Percentiles rank a stretch among this genome's conserved stretches.
These are phyloP conservation scores for Naganishia vaughanmartiniae DNA, from an alignment of 768 basidiomycete genomes.

Conservation along the genomic window DNA sequence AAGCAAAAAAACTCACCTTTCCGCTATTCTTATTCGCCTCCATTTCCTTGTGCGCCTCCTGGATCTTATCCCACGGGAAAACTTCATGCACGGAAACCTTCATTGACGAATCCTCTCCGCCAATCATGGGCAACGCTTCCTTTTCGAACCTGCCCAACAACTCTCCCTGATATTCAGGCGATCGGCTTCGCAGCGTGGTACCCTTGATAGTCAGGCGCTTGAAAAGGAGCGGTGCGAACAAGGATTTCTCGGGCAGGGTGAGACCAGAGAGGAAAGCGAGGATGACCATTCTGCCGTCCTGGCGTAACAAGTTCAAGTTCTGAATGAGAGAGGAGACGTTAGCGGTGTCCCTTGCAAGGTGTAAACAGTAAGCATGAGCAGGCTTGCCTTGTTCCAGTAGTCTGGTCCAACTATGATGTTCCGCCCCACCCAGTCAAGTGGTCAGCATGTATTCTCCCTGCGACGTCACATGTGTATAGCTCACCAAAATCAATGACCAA, in stretches of 20 bases:
- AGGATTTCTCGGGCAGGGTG: conserved; percentile 36
- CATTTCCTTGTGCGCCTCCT: conserved; percentile 79
- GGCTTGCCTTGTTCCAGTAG: conserved; percentile 40
- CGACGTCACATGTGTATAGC: neutral
- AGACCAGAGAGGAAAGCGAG: conserved; percentile 50
- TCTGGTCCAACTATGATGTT: conserved; percentile 37
- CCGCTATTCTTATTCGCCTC: conserved; percentile 66
- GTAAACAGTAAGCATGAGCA: neutral
- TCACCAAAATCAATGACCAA: conserved; percentile 71
- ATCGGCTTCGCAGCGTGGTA: conserved; percentile 75
- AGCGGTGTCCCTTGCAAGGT: neutral
- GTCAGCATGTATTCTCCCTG: neutral
- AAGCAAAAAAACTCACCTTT: conserved; percentile 44
- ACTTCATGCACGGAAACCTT: conserved; percentile 75
- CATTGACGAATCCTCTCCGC: conserved; percentile 54
- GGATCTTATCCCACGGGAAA: conserved; percentile 75
- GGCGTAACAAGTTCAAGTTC: conserved; percentile 43
- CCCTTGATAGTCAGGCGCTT: conserved; percentile 87
- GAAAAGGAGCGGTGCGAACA: conserved; percentile 67
- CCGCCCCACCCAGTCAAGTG: neutral
- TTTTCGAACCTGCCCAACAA: conserved; percentile 62
- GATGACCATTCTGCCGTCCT: conserved; percentile 49
- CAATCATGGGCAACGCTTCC: conserved; percentile 57
- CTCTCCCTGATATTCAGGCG: conserved; percentile 70
- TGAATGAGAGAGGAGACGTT: neutral